These are phyloP conservation scores for Fraxinus americana DNA, from an alignment of 257 asterid species.

Conservation along the genomic window DNA sequence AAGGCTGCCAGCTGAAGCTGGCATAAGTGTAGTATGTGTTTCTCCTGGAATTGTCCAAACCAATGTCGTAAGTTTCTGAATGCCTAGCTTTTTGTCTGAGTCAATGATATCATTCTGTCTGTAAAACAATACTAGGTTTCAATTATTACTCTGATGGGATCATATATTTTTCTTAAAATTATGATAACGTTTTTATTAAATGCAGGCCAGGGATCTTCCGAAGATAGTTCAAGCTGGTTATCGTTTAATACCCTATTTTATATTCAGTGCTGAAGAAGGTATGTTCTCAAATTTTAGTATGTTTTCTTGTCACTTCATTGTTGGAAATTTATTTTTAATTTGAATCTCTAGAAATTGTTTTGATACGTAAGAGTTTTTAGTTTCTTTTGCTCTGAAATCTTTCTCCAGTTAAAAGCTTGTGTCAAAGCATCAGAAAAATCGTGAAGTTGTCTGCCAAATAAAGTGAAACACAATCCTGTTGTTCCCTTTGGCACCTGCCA, in stretches of 20 bases:
- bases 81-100: constrained; percentile 6
- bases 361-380: background rate
- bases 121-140: background rate
- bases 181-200: constrained; percentile 16
- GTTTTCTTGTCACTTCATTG: background rate
- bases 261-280: constrained; percentile 94
- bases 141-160: background rate
- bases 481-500: background rate
- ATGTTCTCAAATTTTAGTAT: constrained; percentile 1
- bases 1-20: constrained; percentile 88
- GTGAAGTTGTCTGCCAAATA: background rate
- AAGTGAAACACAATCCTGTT: background rate
- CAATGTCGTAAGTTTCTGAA: constrained; percentile 76
- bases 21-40: constrained; percentile 76
- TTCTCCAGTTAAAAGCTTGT: background rate
- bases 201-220: constrained; percentile 98
- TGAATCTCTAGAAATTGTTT: background rate
- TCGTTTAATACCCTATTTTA: constrained; percentile 83
- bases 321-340: background rate
- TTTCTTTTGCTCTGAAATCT: background rate
- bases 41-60: constrained; percentile 98
- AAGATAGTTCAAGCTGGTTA: constrained; percentile 82
- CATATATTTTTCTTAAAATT: constrained; percentile 9
- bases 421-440: background rate
- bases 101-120: background rate